Evolutionary conservation across 768 basidiomycete genomes (phyloP), one percentile per base, ranked within the genome.

Genomic region (Wakefieldia striispora): DNA sequence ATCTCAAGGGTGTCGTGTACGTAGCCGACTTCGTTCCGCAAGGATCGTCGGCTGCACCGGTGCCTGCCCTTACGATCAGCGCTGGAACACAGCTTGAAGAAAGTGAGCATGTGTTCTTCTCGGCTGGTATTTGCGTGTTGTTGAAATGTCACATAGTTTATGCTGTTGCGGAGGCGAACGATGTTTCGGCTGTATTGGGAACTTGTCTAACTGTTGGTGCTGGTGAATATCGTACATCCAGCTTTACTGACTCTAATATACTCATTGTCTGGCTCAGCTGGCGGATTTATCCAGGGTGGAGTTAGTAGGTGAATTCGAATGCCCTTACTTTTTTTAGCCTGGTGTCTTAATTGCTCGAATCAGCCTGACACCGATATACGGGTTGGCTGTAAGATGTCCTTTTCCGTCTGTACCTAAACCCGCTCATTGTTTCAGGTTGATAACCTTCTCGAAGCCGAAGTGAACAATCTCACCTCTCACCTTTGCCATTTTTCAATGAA

Each of bases 281-380:
- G 74, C 20, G 77, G 79, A 2, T 81, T 74, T 72, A 50, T 75
- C 3, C 67, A 70, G 17, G 78, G 75, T 1, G 78, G 79, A 1
- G 72, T 78, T 40, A 70, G 74, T 40, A 60, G 67, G 35, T 61
- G 19, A 49, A 52, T 46, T 0, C 21, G 17, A 14, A 4, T n/a
- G n/a, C n/a, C n/a, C n/a, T n/a, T n/a, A n/a, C n/a, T n/a, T n/a
- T n/a, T n/a, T n/a, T n/a, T n/a, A n/a, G n/a, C n/a, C n/a, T n/a
- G n/a, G n/a, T n/a, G n/a, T n/a, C n/a, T n/a, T n/a, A 39, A 11
- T 1, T 17, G 2, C 6, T 7, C 21, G 4, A 34, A 45, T 36
- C 17, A 49, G 40, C 43, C 40, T 49, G 29, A 54, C 36, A 45
- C 51, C 72, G 68, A 57, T 49, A 2, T 37, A 54, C 3, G 45